These are phyloP conservation scores for Aspergillus oerlinghausenensis DNA, from an alignment of 2,329 filamentous ascomycete species.

Conservation along the genomic window DNA sequence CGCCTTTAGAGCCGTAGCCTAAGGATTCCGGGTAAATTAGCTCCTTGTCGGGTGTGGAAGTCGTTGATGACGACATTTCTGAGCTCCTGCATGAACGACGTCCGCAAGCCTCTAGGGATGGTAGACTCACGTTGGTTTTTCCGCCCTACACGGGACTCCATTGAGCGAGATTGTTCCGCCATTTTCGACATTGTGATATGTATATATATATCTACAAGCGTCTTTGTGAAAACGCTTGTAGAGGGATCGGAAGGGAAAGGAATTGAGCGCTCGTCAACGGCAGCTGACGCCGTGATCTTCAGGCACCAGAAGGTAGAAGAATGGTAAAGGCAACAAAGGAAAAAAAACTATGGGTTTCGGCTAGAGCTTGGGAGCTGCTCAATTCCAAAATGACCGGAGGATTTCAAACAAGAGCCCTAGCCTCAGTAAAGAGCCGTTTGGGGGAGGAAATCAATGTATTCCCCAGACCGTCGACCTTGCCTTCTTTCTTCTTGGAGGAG, in stretches of 20 bases:
- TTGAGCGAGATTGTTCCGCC: conserved; percentile 42
- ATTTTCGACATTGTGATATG: conserved; percentile 14
- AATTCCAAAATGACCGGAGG: conserved; percentile 3
- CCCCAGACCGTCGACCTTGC: conserved; percentile 10
- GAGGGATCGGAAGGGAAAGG: neutral
- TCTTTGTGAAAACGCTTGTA: neutral
- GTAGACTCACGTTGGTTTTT: conserved; percentile 47
- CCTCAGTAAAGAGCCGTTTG: conserved; percentile 6
- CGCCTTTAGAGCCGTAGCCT: conserved; percentile 91
- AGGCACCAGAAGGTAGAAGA: neutral
- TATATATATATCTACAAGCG: conserved; percentile 1
- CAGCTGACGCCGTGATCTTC: neutral
- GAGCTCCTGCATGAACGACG: neutral
- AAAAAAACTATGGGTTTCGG: conserved; percentile 4
- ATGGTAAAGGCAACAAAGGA: conserved; percentile 2
- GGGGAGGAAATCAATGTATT: conserved; percentile 9
- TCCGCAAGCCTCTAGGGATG: conserved; percentile 7
- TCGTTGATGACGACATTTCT: neutral
- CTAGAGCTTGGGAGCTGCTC: neutral
- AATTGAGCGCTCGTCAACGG: neutral
- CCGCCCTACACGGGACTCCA: conserved; percentile 45
- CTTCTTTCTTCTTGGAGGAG: conserved; percentile 10
- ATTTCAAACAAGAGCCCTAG: conserved; percentile 3
- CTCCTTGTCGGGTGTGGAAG: conserved; percentile 4
- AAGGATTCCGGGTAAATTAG: conserved; percentile 17